Base-by-base conservation (phyloP, 108 stramenopile species). In the Skeletonema marinoi region DNA sequence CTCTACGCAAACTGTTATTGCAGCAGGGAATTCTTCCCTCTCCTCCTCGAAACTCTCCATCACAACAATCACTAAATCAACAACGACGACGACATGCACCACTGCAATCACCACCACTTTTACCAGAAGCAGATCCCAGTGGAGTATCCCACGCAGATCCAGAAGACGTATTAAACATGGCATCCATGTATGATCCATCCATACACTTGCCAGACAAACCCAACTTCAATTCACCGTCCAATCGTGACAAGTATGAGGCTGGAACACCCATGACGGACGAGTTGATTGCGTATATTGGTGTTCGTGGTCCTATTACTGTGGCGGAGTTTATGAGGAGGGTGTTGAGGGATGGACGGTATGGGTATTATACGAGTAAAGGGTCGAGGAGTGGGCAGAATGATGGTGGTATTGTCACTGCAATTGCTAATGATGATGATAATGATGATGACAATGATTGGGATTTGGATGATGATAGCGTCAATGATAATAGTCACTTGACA, bases 271-370 rank as follows among this genome's bases (percentile, higher is more conserved):
- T 94, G 62, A 78, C 80, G 44, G 81, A 89, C 8, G 91, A 94
- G 42, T 58, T 94, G 41, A 82, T 88, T 69, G 77, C 80, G 44
- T 85, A 87, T 44, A 91, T 94, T 77, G 89, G 90, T 42, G 93
- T 94, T 2, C 66, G 83, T 2, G 91, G 90, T 8, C 90, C 93
- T 51, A 89, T 94, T 31, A 91, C 90, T 21, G 80, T 86, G 30
- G 93, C 93, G 16, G 93, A 94, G 50, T 92, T 82, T 56, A 91
- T 94, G 90, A 84, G 89, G 16, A 80, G 90, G 30, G 85, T 81
- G 16, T 80, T 94, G 81, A 88, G 90, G 17, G 89, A 94, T 87
- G 89, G 88, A 14, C 41, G 69, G 36, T 83, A 84, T 83, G 93
- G 93, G 36, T 94, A 94, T 81, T 94, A 94, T 70, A 92, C 91